Conservation (phyloP, 768 basidiomycete species). For the Butyriboletus loyo region DNA sequence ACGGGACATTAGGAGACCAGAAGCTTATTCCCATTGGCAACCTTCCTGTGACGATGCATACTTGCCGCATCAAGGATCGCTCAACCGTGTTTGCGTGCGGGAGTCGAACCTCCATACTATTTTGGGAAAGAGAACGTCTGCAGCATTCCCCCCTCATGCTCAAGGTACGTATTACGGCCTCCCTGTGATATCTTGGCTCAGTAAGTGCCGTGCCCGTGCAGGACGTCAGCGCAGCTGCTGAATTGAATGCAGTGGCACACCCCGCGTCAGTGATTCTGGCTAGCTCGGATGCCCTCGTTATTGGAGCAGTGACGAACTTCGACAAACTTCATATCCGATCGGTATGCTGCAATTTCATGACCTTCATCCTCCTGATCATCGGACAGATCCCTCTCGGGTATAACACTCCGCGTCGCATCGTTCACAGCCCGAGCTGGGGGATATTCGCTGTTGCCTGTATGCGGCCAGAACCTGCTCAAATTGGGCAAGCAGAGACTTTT, state of each 20-base stretch:
- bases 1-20: conserved; percentile 40
- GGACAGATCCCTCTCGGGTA: conserved; percentile 66
- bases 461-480: conserved; percentile 49
- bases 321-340: conserved; percentile 81
- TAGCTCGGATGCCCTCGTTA: conserved; percentile 48
- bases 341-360: conserved; percentile 37
- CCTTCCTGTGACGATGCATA: conserved; percentile 59
- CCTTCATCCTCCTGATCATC: not conserved
- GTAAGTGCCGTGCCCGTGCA: conserved; percentile 17
- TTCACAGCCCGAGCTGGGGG: conserved; percentile 50
- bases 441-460: conserved; percentile 67
- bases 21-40: conserved; percentile 65
- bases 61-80: conserved; percentile 52
- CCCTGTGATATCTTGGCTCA: conserved; percentile 1
- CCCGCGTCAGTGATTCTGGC: conserved; percentile 57
- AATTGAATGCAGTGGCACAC: conserved; percentile 48
- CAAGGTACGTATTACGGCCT: conserved; percentile 42
- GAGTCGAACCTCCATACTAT: conserved; percentile 65
- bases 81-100: conserved; percentile 68
- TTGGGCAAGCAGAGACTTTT: conserved; percentile 47
- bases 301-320: conserved; percentile 65
- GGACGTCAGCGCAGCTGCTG: conserved; percentile 53
- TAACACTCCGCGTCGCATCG: conserved; percentile 68
- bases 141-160: conserved; percentile 69
- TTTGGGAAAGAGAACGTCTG: conserved; percentile 61